These are phyloP conservation scores for Crithidia expoeki DNA, from an alignment of 208 protist genomes.

Conservation along the genomic window DNA sequence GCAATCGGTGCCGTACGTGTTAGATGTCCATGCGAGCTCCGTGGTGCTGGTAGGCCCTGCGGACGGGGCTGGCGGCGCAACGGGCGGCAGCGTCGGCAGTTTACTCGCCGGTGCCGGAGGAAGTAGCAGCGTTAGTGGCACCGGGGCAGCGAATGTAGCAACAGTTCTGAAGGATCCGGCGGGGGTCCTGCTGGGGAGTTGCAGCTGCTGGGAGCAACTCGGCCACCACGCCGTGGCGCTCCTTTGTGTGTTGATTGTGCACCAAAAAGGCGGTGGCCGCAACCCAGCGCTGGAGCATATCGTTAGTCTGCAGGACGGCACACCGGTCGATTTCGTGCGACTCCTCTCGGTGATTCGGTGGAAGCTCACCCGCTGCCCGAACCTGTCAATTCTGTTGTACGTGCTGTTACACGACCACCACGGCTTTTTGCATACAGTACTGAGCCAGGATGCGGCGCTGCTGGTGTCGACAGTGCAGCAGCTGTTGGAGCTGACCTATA, in stretches of 20 bases:
- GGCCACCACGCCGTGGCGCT: constrained; percentile 61
- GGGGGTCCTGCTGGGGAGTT: constrained; percentile 31
- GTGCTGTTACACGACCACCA: constrained; percentile 71
- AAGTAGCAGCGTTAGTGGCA: background rate
- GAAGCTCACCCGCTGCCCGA: constrained; percentile 49
- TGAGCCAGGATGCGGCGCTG: constrained; percentile 38
- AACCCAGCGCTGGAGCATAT: constrained; percentile 67
- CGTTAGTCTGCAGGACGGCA: constrained; percentile 29
- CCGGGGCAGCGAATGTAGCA: background rate
- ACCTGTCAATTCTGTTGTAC: constrained; percentile 74
- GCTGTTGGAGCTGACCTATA: constrained; percentile 54
- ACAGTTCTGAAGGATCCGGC: constrained; percentile 24
- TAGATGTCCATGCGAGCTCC: constrained; percentile 13
- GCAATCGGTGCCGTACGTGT: constrained; percentile 10
- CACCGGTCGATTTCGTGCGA: constrained; percentile 34
- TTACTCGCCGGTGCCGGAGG: background rate
- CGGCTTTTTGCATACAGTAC: constrained; percentile 51
- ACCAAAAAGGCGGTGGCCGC: constrained; percentile 63
- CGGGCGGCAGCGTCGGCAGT: too few species aligned
- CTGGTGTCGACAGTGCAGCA: constrained; percentile 50
- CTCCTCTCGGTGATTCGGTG: constrained; percentile 49
- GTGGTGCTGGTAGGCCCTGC: background rate
- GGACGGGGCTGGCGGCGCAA: too few species aligned
- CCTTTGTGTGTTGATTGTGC: constrained; percentile 62
- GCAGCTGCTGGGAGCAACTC: constrained; percentile 45